phyloP scores from a whole-genome alignment of 2,329 filamentous ascomycete species.

The Pyrenophora tritici-repentis region DNA sequence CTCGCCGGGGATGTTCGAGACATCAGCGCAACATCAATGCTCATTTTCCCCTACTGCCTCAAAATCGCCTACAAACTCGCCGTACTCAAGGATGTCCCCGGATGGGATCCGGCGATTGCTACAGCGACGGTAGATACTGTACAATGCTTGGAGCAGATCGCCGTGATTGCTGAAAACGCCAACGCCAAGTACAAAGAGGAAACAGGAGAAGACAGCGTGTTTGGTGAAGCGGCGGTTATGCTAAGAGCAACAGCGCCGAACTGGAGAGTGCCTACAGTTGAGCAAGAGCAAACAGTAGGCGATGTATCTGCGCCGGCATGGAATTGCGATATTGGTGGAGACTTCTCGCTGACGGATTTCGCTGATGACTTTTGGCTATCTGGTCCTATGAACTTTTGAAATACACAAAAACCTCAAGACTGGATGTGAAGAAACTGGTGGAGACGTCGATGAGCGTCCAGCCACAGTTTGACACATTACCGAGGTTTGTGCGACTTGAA shows the following conservation, averaged over 20 bases:
- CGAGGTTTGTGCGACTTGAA: too few species aligned
- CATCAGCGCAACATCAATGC: constrained; percentile 11
- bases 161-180: constrained; percentile 10
- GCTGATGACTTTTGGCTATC: constrained; percentile 25
- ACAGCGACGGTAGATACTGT: constrained; percentile 15
- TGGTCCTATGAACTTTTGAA: constrained; percentile 12
- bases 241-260: constrained; percentile 17
- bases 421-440: background rate
- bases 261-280: constrained; percentile 9
- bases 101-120: constrained; percentile 20
- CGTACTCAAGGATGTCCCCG: constrained; percentile 15
- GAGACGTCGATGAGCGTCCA: background rate
- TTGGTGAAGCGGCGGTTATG: constrained; percentile 17
- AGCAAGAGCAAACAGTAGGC: background rate
- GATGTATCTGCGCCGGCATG: background rate
- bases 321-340: constrained; percentile 1
- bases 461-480: background rate
- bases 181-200: constrained; percentile 14
- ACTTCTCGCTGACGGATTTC: constrained; percentile 20
- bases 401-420: background rate
- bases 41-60: constrained; percentile 21
- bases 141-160: constrained; percentile 14
- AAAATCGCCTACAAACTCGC: constrained; percentile 19
- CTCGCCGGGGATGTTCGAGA: constrained; percentile 10
- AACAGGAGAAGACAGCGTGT: constrained; percentile 22